A percentile compares a stretch with the other conserved stretches of the same genome.
Evolutionary conservation across 2,329 filamentous ascomycete genomes (phyloP).

Genomic region (Fusarium irregulare): DNA sequence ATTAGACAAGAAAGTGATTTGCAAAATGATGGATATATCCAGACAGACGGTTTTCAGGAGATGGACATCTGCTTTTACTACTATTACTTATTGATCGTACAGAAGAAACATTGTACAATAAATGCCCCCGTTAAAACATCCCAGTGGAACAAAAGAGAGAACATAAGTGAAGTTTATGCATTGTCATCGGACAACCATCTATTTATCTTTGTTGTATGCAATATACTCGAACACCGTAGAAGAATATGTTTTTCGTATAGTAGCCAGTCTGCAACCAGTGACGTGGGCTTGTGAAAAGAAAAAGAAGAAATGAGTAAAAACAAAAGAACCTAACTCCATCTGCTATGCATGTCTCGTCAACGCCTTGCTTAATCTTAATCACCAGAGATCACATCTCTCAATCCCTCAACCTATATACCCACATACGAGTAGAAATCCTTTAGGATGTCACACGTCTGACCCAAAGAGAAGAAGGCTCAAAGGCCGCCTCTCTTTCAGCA

Average conservation of each 20-base stretch:
- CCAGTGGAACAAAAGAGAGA: neutral
- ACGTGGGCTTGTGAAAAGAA: slow-evolving; percentile 16
- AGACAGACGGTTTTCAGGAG: neutral
- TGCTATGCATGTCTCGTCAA: slow-evolving; percentile 42
- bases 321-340: slow-evolving; percentile 33
- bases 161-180: slow-evolving; percentile 1
- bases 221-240: slow-evolving; percentile 18
- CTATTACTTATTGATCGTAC: slow-evolving; percentile 13
- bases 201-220: slow-evolving; percentile 20
- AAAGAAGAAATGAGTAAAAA: slow-evolving; percentile 22
- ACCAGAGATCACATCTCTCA: slow-evolving; percentile 9
- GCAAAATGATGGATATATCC: neutral
- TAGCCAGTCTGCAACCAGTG: slow-evolving; percentile 24
- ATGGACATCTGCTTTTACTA: slow-evolving; percentile 16
- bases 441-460: slow-evolving; percentile 79
- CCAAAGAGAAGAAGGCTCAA: slow-evolving; percentile 78
- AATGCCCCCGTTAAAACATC: neutral
- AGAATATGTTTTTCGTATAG: slow-evolving; percentile 28
- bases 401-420: slow-evolving; percentile 16
- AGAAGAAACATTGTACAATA: slow-evolving; percentile 1
- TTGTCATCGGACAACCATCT: slow-evolving; percentile 17
- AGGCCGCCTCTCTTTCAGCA: slow-evolving; percentile 73
- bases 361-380: slow-evolving; percentile 39
- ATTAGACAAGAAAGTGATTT: neutral
- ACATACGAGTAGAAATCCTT: slow-evolving; percentile 35